These are phyloP conservation scores for Backusella circina DNA, from an alignment of 192 early-diverging fungal species.

Conservation along the genomic window DNA sequence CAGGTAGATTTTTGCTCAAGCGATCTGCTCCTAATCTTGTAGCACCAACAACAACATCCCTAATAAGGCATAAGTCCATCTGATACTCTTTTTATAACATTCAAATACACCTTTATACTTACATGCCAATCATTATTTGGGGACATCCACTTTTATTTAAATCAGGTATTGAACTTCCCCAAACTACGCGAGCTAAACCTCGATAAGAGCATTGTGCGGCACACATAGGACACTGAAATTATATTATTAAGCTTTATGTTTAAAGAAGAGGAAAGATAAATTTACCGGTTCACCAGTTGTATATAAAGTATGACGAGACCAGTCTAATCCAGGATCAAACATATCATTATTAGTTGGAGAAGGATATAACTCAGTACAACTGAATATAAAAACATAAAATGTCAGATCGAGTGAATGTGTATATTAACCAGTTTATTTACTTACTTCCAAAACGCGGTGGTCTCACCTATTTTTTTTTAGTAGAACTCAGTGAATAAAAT, in stretches of 20 bases:
- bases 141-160: constrained; percentile 23
- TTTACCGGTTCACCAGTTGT: constrained; percentile 26
- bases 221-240: constrained; percentile 19
- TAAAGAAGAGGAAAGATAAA: not conserved
- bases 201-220: constrained; percentile 21
- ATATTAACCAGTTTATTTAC: not conserved
- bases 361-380: constrained; percentile 22
- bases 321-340: constrained; percentile 19
- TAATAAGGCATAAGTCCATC: not conserved
- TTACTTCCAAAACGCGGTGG: constrained; percentile 29
- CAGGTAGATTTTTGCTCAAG: not conserved
- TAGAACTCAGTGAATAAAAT: not conserved
- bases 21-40: constrained; percentile 3
- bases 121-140: constrained; percentile 21
- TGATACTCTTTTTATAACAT: not conserved
- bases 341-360: constrained; percentile 23
- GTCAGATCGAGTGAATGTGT: not conserved
- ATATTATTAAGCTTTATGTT: not conserved
- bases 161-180: constrained; percentile 22
- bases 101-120: not conserved
- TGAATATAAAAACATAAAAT: not conserved
- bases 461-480: constrained; percentile 4
- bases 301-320: constrained; percentile 19
- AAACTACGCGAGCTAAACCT: constrained; percentile 20
- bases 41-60: constrained; percentile 17